Conservation (phyloP, 2,329 filamentous ascomycete species). For the Phaeosphaeria sp. region DNA sequence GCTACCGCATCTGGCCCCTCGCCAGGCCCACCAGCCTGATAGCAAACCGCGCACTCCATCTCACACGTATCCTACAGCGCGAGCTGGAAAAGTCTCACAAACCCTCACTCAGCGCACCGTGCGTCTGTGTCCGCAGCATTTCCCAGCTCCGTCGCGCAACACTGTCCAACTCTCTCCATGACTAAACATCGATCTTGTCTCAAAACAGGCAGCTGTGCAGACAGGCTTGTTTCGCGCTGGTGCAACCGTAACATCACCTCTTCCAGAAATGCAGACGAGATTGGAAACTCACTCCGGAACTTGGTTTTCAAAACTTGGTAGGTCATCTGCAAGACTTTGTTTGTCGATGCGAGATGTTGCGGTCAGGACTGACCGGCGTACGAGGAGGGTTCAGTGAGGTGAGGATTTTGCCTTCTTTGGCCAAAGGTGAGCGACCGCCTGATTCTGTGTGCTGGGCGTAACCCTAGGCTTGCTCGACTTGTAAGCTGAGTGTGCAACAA, state of each 20-base stretch:
- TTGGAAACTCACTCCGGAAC: neutral
- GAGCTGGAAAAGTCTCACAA: neutral
- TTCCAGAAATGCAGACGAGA: neutral
- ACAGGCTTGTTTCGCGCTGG: slow-evolving; percentile 3
- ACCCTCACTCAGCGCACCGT: neutral
- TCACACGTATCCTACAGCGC: neutral
- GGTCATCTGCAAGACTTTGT: neutral
- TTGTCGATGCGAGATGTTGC: neutral
- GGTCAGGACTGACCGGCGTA: neutral
- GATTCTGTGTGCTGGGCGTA: neutral
- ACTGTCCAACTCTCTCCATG: too few species aligned
- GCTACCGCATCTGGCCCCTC: neutral
- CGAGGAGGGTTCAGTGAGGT: too few species aligned
- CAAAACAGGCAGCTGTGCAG: neutral
- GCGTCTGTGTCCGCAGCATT: neutral
- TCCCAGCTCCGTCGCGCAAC: neutral
- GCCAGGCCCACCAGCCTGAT: neutral
- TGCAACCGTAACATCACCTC: slow-evolving; percentile 7
- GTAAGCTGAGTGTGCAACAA: neutral
- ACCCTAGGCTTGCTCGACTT: neutral
- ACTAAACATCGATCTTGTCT: neutral
- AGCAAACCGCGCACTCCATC: neutral
- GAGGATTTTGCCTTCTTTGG: neutral
- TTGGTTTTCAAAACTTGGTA: neutral
- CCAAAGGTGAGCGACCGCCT: neutral